Evolutionary conservation across 371 early-diverging fungal species (phyloP).

Genomic region (Dichotomocladium elegans): DNA sequence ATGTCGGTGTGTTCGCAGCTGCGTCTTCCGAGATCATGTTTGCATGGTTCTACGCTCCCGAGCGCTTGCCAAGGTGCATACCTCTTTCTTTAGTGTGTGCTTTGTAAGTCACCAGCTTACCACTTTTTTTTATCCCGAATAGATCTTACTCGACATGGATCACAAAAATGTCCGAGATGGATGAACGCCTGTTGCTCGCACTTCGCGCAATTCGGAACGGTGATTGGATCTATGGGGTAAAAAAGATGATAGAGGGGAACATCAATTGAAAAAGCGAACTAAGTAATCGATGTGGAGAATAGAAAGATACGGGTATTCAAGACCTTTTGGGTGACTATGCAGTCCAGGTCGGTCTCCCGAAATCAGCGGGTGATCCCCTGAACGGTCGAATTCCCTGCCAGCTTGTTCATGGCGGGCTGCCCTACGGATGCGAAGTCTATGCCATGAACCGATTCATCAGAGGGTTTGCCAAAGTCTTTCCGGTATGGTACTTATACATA

Average conservation of each 20-base stretch:
- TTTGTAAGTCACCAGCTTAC: neutral
- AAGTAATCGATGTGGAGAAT: neutral
- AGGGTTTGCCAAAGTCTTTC: constrained; percentile 44
- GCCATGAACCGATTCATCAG: constrained; percentile 31
- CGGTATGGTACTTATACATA: constrained; percentile 18
- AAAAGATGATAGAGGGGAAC: constrained; percentile 3
- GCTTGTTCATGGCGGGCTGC: constrained; percentile 39
- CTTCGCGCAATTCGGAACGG: constrained; percentile 43
- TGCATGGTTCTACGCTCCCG: constrained; percentile 58
- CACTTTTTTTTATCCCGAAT: neutral
- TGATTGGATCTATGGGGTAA: constrained; percentile 47
- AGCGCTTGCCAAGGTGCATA: constrained; percentile 53
- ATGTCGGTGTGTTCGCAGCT: constrained; percentile 50
- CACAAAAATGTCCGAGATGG: constrained; percentile 58
- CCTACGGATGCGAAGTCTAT: constrained; percentile 41
- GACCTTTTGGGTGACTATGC: constrained; percentile 35
- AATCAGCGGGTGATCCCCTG: constrained; percentile 31
- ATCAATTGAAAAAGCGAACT: constrained; percentile 9
- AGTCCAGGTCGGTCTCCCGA: constrained; percentile 31
- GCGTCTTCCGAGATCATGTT: constrained; percentile 64
- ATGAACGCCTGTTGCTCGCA: constrained; percentile 46
- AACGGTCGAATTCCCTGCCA: constrained; percentile 41
- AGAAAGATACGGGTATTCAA: constrained; percentile 35
- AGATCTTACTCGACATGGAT: constrained; percentile 64
- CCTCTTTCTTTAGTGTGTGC: too few relatives aligned